Conservation (phyloP, 2,329 filamentous ascomycete species). For the Elsinoe perseae region DNA sequence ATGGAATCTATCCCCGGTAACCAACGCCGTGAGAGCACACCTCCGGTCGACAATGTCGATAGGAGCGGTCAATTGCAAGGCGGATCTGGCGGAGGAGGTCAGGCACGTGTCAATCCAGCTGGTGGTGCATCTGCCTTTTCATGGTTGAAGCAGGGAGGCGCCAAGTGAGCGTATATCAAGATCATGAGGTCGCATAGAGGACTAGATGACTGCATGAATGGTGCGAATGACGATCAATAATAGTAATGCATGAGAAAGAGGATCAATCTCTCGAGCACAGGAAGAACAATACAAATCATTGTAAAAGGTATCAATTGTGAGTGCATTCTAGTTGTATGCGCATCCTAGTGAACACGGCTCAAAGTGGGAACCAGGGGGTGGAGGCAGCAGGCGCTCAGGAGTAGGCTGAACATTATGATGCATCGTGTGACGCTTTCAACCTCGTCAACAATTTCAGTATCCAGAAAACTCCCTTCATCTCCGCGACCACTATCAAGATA, state of each 20-base stretch:
- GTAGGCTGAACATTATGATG: neutral
- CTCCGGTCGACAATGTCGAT: slow-evolving; percentile 27
- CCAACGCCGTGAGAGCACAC: slow-evolving; percentile 17
- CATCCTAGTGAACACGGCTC: neutral
- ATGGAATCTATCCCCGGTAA: slow-evolving; percentile 15
- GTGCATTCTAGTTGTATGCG: too few relatives aligned
- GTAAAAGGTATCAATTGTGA: neutral
- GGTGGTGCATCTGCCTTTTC: slow-evolving; percentile 90
- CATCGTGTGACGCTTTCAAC: too few relatives aligned
- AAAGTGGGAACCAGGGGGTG: neutral
- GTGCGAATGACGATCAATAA: slow-evolving; percentile 3
- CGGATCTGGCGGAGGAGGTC: slow-evolving; percentile 15
- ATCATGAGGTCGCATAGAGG: neutral
- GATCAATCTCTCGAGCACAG: neutral
- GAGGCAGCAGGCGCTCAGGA: slow-evolving; percentile 1
- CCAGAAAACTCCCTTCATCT: too few relatives aligned
- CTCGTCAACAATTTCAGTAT: too few relatives aligned
- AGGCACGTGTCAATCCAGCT: slow-evolving; percentile 61
- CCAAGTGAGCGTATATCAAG: slow-evolving; percentile 12
- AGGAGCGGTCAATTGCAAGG: slow-evolving; percentile 44
- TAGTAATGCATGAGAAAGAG: neutral
- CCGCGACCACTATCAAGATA: neutral
- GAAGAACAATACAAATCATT: neutral
- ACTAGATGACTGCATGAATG: neutral
- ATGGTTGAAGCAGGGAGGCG: slow-evolving; percentile 60